Evolutionary conservation across 768 basidiomycete species (phyloP), one percentile per base, ranked within the genome.

Genomic region (Auricularia sp.): DNA sequence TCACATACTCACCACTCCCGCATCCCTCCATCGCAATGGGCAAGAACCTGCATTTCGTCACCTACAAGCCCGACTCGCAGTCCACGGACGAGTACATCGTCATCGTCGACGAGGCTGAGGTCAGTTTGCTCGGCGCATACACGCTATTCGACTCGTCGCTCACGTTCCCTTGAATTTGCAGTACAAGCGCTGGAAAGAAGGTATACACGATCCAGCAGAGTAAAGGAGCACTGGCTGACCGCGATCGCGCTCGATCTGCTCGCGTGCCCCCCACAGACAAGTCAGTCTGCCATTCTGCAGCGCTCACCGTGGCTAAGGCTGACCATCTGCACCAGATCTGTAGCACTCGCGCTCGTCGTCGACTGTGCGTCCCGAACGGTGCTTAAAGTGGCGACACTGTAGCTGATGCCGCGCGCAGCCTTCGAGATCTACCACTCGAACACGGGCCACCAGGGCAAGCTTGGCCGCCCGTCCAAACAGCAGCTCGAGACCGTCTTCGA

Each of bases 151-250:
- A 23, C 59, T 18, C 42, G 60, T 14, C 36, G n/a, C 23, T 54
- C 21, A 36, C 59, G 65, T 33, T 35, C 61, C 59, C 47, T 66
- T 64, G 16, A 29, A 2, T 29, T 29, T 64, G 59, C 67, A 91
- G 90, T 89, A 76, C 74, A 84, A 84, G 77, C 88, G 85, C 73
- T 93, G 88, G 88, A 88, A 84, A 74, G 81, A 76, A 10, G 90
- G 88, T 3, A 42, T 61, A 33, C 39, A 59, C 21, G 65, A 61
- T 69, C 69, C 61, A 60, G 66, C 58, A 23, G 42, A 44, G 36
- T 21, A 23, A 29, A 11, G 51, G 36, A 54, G 34, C 23, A 43
- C 23, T 39, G 4, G 29, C 54, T 61, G 53, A 61, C 54, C 29
- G n/a, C 29, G n/a, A 58, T 11, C 66, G 59, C 1, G 4, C 21